phyloP scores from a whole-genome alignment of 163 green algal species.

The Chlorella variabilis region DNA sequence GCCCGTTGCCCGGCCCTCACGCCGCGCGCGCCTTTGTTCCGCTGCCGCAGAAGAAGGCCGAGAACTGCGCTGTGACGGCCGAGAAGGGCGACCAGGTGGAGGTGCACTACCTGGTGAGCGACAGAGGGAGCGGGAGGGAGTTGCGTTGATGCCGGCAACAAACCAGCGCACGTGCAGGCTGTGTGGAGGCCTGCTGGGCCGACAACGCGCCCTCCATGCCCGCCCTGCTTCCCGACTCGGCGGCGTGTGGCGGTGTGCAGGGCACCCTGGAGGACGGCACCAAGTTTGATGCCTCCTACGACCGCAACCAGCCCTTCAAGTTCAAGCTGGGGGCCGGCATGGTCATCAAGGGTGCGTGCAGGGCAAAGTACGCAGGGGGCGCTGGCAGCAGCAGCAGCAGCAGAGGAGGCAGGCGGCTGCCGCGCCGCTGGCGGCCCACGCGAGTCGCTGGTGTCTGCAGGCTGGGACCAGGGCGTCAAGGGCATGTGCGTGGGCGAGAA shows the following conservation, averaged over 20 bases:
- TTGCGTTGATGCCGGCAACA: not conserved
- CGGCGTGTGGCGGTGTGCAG: slow-evolving; percentile 28
- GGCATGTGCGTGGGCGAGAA: slow-evolving; percentile 86
- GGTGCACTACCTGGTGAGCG: slow-evolving; percentile 56
- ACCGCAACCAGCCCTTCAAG: slow-evolving; percentile 70
- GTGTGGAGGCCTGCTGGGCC: no score
- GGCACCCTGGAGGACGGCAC: slow-evolving; percentile 71
- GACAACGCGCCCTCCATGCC: no score
- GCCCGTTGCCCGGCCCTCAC: no score
- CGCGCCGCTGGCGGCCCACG: no score
- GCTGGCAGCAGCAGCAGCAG: no score
- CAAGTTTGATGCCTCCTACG: slow-evolving; percentile 79
- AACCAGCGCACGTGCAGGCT: not conserved
- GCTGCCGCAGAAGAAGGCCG: slow-evolving; percentile 16
- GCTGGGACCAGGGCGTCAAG: slow-evolving; percentile 82
- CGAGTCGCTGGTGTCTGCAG: no score
- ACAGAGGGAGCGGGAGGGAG: no score
- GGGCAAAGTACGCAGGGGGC: no score
- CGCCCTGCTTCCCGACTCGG: no score
- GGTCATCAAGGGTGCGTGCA: slow-evolving; percentile 51
- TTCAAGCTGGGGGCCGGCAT: slow-evolving; percentile 77
- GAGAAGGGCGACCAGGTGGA: slow-evolving; percentile 46
- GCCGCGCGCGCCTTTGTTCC: no score
- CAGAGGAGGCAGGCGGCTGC: no score
- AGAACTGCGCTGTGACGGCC: slow-evolving; percentile 37